These are phyloP conservation scores for Entelexis paramagnoliae DNA, from an alignment of 1,139 yeast species.

Conservation along the genomic window DNA sequence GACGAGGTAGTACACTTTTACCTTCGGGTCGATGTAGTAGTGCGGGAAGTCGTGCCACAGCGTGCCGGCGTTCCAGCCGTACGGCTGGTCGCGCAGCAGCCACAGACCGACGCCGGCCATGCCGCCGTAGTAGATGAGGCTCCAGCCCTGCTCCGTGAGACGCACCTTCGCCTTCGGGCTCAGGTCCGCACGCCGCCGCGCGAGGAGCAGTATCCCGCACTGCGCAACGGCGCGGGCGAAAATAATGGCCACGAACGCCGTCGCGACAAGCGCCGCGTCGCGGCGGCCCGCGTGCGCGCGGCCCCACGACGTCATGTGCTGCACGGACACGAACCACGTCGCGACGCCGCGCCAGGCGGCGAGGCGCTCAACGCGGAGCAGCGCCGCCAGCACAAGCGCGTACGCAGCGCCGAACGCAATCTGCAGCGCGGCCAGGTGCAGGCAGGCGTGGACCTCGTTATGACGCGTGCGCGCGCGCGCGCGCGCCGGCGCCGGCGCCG, in stretches of 20 bases:
- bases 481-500: background rate
- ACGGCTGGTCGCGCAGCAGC: slow-evolving; percentile 49
- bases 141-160: slow-evolving; percentile 86
- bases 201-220: background rate
- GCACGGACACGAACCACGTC: slow-evolving; percentile 12
- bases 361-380: background rate
- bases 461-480: background rate
- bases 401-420: slow-evolving; percentile 5
- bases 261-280: slow-evolving; percentile 11
- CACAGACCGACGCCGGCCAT: slow-evolving; percentile 51
- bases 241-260: slow-evolving; percentile 12
- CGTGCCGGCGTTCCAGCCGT: slow-evolving; percentile 48
- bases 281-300: slow-evolving; percentile 18
- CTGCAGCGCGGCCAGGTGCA: slow-evolving; percentile 8
- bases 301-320: slow-evolving; percentile 15
- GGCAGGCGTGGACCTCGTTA: slow-evolving; percentile 2
- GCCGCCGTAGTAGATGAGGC: slow-evolving; percentile 47
- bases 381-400: background rate
- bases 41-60: slow-evolving; percentile 75
- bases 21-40: slow-evolving; percentile 33
- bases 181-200: slow-evolving; percentile 6
- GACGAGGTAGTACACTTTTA: slow-evolving; percentile 62
- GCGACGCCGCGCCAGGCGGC: slow-evolving; percentile 4
- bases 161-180: slow-evolving; percentile 47
- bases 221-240: slow-evolving; percentile 16